Conservation (phyloP, 768 basidiomycete genomes). For the Xanthoconium stramineum region DNA sequence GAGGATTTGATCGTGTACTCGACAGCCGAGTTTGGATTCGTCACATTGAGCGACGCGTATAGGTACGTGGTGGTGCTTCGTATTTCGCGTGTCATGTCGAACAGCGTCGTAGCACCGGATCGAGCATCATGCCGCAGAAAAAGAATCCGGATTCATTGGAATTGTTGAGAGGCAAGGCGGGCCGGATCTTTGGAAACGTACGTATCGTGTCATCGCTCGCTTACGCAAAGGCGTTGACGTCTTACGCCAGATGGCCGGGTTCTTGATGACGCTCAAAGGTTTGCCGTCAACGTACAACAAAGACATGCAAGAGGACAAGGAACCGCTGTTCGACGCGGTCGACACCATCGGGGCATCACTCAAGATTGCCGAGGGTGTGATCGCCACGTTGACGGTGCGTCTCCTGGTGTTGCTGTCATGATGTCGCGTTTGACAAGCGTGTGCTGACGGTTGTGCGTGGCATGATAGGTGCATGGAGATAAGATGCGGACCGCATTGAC, state of each 20-base stretch:
- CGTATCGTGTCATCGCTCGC: constrained; percentile 12
- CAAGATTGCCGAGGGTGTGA: constrained; percentile 91
- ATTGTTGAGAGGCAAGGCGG: constrained; percentile 91
- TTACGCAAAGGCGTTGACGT: background rate
- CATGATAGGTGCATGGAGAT: constrained; percentile 83
- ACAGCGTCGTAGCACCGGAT: constrained; percentile 73
- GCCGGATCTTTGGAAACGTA: constrained; percentile 91
- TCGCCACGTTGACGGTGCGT: constrained; percentile 82
- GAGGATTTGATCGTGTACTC: constrained; percentile 98
- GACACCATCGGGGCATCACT: constrained; percentile 87
- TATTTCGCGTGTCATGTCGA: background rate
- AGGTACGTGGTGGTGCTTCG: constrained; percentile 49
- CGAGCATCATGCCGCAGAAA: constrained; percentile 99
- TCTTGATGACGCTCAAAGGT: constrained; percentile 96
- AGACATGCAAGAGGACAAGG: constrained; percentile 98
- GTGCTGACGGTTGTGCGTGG: background rate
- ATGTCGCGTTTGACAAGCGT: background rate
- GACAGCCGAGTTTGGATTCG: constrained; percentile 95
- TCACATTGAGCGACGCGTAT: constrained; percentile 96
- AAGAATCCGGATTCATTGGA: constrained; percentile 98
- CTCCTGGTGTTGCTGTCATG: background rate
- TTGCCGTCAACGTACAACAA: constrained; percentile 99
- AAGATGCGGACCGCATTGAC: constrained; percentile 91
- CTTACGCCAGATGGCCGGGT: constrained; percentile 79
- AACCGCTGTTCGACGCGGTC: constrained; percentile 91